Base-by-base conservation (phyloP, 1,284 basidiomycete species). In the Kwoniella shivajii region DNA sequence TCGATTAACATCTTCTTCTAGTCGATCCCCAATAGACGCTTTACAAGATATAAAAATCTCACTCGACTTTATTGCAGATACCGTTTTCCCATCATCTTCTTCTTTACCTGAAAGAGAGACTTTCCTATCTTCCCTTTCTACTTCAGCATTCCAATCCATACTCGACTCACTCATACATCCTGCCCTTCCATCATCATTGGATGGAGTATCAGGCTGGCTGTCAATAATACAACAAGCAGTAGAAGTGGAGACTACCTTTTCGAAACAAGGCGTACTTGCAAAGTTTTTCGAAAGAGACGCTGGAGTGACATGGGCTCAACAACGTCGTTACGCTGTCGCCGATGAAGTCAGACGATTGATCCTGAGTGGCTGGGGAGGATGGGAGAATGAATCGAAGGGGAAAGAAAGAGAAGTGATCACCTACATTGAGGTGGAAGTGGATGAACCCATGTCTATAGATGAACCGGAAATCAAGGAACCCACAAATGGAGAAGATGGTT, bases 101-200 rank as follows among this genome's bases (percentile, higher is more conserved):
- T 11, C 29, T 0, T 4, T 49, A 2, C 24, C 45, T 6, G 64
- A 60, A 31, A 52, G 64, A 26, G 33, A 47, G 5, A 26, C 43
- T 11, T 72, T 68, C 46, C 14, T 68, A 2, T 4, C 24, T 1
- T 45, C 37, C 4, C 18, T 68, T 3, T 59, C 54, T 13, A 30
- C 30, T 1, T 34, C 54, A 9, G 53, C 55, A 3, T 64, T 70
- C 24, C 33, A 56, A 5, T 16, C 84, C n/a, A 67, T 91, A 16
- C 80, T 92, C 33, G 81, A 83, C 47, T 80, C 83, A 60, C 73
- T 91, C 26, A 80, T 92, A 24, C 76, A 86, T 24, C 84, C 88
- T 0, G 81, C 82, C 16, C 77, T 92, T 5, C 89, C 90, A 0
- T 82, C 84, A 0, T 82, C 85, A 3, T 80, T 86, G 34, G 75